Evolutionary conservation across 2,329 filamentous ascomycete genomes (phyloP).

Genomic region (Pezicula rhizophila): DNA sequence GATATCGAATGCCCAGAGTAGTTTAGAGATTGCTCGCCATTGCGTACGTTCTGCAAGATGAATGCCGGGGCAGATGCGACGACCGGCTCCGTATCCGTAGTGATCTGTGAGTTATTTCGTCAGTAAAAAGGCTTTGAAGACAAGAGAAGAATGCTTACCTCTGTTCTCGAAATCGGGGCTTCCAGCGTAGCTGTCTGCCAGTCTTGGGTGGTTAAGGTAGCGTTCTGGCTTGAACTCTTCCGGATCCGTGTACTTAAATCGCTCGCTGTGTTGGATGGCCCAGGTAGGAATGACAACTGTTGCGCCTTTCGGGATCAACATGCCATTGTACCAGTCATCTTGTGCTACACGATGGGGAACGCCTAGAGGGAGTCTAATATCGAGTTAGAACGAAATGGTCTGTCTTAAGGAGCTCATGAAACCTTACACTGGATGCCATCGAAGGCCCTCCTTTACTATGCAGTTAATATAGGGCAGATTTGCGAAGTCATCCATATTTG

Average conservation of each 20-base stretch:
- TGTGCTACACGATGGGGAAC: not conserved
- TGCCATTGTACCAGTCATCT: not conserved
- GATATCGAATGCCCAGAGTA: conserved; percentile 27
- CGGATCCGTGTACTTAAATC: not conserved
- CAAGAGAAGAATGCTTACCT: too few relatives aligned
- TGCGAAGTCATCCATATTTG: conserved; percentile 37
- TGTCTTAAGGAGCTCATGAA: not conserved
- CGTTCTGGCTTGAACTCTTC: conserved; percentile 2
- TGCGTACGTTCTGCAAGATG: conserved; percentile 28
- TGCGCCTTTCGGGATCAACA: conserved; percentile 1
- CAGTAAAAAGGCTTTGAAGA: not conserved
- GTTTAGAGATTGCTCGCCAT: conserved; percentile 23
- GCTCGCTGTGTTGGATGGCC: not conserved
- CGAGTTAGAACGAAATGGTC: not conserved
- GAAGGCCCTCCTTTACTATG: conserved; percentile 39
- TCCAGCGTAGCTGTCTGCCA: conserved; percentile 13
- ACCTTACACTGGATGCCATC: conserved; percentile 26
- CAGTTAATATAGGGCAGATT: conserved; percentile 37
- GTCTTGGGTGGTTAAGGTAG: conserved; percentile 8
- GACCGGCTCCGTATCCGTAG: conserved; percentile 27
- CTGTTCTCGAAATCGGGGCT: conserved; percentile 5
- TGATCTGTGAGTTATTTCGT: conserved; percentile 14
- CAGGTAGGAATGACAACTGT: conserved; percentile 19
- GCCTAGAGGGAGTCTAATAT: not conserved
- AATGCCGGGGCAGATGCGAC: too few relatives aligned